A percentile compares a stretch with the other conserved stretches of the same genome.
These are phyloP conservation scores for Karstenula rhodostoma DNA, from an alignment of 2,329 filamentous ascomycete species.

Conservation along the genomic window DNA sequence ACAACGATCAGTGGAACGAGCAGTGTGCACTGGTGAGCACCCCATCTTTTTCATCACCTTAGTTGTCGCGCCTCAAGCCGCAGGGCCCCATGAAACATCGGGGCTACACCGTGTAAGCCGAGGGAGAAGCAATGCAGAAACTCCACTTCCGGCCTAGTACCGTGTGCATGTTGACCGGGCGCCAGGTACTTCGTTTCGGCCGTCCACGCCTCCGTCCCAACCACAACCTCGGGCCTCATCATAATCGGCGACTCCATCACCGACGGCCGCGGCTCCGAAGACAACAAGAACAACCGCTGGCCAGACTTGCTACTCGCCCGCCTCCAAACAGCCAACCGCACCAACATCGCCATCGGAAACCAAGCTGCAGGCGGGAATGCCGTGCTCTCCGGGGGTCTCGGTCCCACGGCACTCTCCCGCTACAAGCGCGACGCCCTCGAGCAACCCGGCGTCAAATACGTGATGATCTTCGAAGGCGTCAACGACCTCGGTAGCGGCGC, in stretches of 20 bases:
- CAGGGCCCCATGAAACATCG: no score
- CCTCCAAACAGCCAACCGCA: slow-evolving; percentile 53
- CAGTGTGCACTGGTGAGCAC: slow-evolving; percentile 50
- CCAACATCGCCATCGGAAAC: slow-evolving; percentile 66
- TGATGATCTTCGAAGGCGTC: slow-evolving; percentile 73
- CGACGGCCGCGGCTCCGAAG: slow-evolving; percentile 68
- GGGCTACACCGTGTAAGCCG: no score
- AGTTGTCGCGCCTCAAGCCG: not conserved
- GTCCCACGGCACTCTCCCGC: slow-evolving; percentile 69
- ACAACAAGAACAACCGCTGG: slow-evolving; percentile 62
- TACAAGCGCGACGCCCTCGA: slow-evolving; percentile 71
- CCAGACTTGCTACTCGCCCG: slow-evolving; percentile 52
- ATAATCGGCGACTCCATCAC: slow-evolving; percentile 72
- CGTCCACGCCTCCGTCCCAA: slow-evolving; percentile 61
- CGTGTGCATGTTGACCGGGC: not conserved
- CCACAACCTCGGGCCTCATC: slow-evolving; percentile 54
- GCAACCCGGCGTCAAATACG: slow-evolving; percentile 65
- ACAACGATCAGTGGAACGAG: slow-evolving; percentile 55
- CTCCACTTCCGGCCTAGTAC: no score
- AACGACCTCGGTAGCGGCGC: slow-evolving; percentile 65
- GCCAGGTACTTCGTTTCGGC: slow-evolving; percentile 65
- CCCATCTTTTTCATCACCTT: not conserved
- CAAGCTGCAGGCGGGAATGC: slow-evolving; percentile 75
- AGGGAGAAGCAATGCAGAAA: no score
- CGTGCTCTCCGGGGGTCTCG: slow-evolving; percentile 68